Conservation (phyloP, 768 basidiomycete genomes). For the Lyophyllum shimeji region DNA sequence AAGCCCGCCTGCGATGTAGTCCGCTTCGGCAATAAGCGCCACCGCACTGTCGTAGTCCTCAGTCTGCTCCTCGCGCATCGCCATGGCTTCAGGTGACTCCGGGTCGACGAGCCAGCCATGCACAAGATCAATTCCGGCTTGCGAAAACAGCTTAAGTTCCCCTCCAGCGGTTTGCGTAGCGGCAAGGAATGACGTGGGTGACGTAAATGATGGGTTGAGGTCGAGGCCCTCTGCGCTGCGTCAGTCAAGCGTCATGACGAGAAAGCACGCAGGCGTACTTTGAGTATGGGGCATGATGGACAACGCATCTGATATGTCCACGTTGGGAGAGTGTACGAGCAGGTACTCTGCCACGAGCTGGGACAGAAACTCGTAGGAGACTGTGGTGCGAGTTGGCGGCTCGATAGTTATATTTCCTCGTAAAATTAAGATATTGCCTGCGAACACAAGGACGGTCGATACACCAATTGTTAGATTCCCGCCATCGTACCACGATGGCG, state of each 20-base stretch:
- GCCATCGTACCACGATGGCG: conserved; percentile 1
- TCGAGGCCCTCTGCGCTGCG: conserved; percentile 73
- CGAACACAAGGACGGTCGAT: conserved; percentile 7
- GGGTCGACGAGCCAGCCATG: conserved; percentile 92
- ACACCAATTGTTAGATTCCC: conserved; percentile 4
- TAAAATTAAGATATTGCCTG: conserved; percentile 87
- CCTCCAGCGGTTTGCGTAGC: conserved; percentile 54
- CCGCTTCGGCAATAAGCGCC: conserved; percentile 75
- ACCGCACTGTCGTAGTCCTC: conserved; percentile 77
- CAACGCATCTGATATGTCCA: conserved; percentile 70
- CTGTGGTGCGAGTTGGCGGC: conserved; percentile 62
- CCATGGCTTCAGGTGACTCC: conserved; percentile 53
- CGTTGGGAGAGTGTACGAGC: conserved; percentile 52
- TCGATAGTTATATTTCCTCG: conserved; percentile 78
- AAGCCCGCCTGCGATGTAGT: conserved; percentile 64
- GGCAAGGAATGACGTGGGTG: conserved; percentile 66
- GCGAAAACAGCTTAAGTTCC: conserved; percentile 83
- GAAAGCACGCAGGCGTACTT: conserved; percentile 45
- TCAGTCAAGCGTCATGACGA: background rate
- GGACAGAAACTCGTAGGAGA: conserved; percentile 84
- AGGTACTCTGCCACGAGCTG: conserved; percentile 84
- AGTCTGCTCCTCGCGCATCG: conserved; percentile 41
- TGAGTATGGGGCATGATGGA: conserved; percentile 77
- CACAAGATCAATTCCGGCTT: conserved; percentile 76
- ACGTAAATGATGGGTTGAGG: conserved; percentile 82